phyloP scores from a whole-genome alignment of 768 basidiomycete species.

The Mycena leptocephala region DNA sequence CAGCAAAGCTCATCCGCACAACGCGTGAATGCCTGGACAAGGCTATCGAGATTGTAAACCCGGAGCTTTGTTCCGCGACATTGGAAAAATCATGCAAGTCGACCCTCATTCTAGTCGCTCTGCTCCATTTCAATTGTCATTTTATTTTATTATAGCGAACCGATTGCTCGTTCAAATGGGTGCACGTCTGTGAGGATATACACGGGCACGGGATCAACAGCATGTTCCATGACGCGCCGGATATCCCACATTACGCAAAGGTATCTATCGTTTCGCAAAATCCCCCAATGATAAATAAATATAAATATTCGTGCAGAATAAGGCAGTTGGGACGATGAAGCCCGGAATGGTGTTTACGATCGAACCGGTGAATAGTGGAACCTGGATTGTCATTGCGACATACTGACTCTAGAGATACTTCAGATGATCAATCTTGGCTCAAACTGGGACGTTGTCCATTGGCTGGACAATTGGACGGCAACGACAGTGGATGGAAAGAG shows the following conservation, averaged over 20 bases:
- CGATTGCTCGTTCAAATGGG: slow-evolving; percentile 84
- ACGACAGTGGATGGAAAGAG: no score
- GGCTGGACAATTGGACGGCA: no score
- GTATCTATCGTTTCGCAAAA: neutral
- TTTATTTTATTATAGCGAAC: slow-evolving; percentile 73
- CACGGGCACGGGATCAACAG: slow-evolving; percentile 92
- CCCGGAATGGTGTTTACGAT: slow-evolving; percentile 89
- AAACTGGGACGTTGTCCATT: no score
- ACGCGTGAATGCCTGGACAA: slow-evolving; percentile 90
- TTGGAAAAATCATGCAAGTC: slow-evolving; percentile 89
- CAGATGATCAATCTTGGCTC: no score
- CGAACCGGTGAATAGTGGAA: slow-evolving; percentile 72
- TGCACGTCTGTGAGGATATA: slow-evolving; percentile 95
- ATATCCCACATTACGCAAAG: slow-evolving; percentile 95
- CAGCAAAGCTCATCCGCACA: slow-evolving; percentile 85
- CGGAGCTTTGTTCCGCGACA: slow-evolving; percentile 89
- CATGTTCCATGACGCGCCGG: slow-evolving; percentile 88
- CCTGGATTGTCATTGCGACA: slow-evolving; percentile 1
- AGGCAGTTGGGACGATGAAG: no score
- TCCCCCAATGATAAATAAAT: neutral
- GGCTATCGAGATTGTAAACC: slow-evolving; percentile 96
- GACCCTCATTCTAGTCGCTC: neutral
- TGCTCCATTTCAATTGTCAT: no score
- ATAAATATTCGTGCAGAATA: slow-evolving; percentile 55
- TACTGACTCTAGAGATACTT: slow-evolving; percentile 28